A percentile compares a stretch with the other conserved stretches of the same genome.
Evolutionary conservation across 768 basidiomycete species (phyloP).

Genomic region (Suillus hirtellus): DNA sequence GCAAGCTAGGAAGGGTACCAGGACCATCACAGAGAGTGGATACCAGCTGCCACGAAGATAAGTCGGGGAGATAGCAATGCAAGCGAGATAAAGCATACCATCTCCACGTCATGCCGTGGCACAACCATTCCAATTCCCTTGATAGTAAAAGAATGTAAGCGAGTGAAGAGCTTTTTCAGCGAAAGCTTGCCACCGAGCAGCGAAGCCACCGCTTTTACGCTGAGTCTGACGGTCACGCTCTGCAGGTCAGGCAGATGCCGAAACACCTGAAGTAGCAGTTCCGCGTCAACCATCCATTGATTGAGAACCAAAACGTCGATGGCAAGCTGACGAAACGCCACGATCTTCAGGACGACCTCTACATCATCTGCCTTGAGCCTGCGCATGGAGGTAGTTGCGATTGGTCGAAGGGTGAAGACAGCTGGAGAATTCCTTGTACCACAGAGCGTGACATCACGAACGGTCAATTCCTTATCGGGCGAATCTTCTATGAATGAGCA

Average conservation of each 20-base stretch:
- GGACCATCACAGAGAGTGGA: conserved; percentile 3
- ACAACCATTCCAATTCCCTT: neutral
- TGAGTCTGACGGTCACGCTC: neutral
- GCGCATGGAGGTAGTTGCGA: neutral
- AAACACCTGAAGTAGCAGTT: neutral
- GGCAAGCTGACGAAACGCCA: neutral
- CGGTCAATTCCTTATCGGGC: neutral
- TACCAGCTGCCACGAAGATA: neutral
- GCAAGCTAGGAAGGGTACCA: conserved; percentile 7
- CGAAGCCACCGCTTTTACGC: neutral
- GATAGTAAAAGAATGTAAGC: neutral
- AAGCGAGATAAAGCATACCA: neutral
- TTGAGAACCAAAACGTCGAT: neutral
- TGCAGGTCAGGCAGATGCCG: neutral
- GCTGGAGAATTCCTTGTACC: too few relatives aligned
- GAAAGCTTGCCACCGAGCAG: neutral
- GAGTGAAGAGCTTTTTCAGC: conserved; percentile 1
- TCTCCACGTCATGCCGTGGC: neutral
- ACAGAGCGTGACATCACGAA: neutral
- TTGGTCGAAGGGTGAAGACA: neutral
- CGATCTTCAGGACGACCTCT: neutral
- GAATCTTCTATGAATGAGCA: conserved; percentile 10
- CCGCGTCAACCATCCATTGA: too few relatives aligned
- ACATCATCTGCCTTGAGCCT: neutral
- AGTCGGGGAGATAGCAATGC: neutral